Evolutionary conservation across 352 stramenopile species (phyloP).

Genomic region (Phytopythium delawarense): DNA sequence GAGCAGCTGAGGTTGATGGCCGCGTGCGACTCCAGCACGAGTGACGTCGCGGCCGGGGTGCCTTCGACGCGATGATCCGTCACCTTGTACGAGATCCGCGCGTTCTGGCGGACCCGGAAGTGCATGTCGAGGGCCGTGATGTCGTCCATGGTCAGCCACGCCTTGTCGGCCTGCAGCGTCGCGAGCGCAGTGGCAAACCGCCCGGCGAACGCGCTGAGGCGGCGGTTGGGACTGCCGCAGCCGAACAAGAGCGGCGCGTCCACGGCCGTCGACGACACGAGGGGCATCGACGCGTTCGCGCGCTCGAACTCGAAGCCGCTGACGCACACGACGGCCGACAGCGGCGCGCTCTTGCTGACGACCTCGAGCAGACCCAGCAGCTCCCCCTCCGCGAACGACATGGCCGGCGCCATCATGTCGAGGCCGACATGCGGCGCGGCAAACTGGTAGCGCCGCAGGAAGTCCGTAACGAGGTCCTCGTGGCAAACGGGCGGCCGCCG

Average conservation of each 20-base stretch:
- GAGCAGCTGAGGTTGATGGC: slow-evolving; percentile 45
- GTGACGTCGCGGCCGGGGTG: background rate
- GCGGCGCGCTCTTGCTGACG: slow-evolving; percentile 34
- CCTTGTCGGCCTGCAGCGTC: slow-evolving; percentile 29
- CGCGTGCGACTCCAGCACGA: slow-evolving; percentile 15
- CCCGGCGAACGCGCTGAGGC: slow-evolving; percentile 30
- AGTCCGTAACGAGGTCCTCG: slow-evolving; percentile 32
- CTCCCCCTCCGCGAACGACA: slow-evolving; percentile 31
- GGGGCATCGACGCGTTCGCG: slow-evolving; percentile 5
- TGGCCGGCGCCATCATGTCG: slow-evolving; percentile 22
- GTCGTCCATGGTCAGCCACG: slow-evolving; percentile 38
- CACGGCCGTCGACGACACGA: background rate
- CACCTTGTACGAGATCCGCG: slow-evolving; percentile 20
- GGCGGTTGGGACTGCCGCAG: slow-evolving; percentile 29
- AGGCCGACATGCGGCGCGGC: slow-evolving; percentile 16
- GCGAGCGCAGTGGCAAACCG: slow-evolving; percentile 27
- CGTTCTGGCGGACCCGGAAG: slow-evolving; percentile 46
- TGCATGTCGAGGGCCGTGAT: slow-evolving; percentile 32
- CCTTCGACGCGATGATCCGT: background rate
- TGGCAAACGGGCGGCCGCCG: slow-evolving; percentile 37
- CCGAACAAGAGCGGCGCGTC: slow-evolving; percentile 24
- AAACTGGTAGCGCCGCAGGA: slow-evolving; percentile 33
- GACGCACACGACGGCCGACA: slow-evolving; percentile 33
- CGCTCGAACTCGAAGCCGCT: slow-evolving; percentile 28
- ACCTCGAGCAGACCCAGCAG: slow-evolving; percentile 29